Evolutionary conservation across 495 filamentous ascomycete genomes (phyloP), one percentile per base, ranked within the genome.

Genomic region (Lophiostoma macrostomum): DNA sequence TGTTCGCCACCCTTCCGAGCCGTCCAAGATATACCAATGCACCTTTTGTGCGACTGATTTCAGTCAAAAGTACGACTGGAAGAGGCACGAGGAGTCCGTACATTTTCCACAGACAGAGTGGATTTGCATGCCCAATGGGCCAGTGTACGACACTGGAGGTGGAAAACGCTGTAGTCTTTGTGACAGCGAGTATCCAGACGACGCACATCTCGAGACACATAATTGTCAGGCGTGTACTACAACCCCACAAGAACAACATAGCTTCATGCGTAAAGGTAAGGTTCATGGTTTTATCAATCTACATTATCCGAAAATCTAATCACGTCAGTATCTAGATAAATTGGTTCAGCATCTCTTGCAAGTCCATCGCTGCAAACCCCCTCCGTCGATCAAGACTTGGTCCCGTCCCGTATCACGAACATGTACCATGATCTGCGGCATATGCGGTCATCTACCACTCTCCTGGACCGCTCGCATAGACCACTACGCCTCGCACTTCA

Each of bases 101-200:
- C 60, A 64, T 37, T 50, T 64, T 18, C 56, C 55, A 4, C 60
- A 64, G 29, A 35, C 51, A 38, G 50, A 59, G 18, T 64, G 60
- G 60, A 43, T 64, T 10, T 54, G 50, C 19, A 51, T 50, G 31
- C 53, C 53, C 3, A 45, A 46, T 20, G 53, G 53, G 6, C 45
- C 44, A 1, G 37, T 30, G 7, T 53, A 38, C 46, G 28, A 22
- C 11, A 16, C 30, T 13, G 14, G 7, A 19, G 48, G 28, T n/a
- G 30, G 13, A 13, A 12, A 7, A 10, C 40, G 25, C 16, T 61
- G 58, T 34, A 52, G 28, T 4, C 52, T 61, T 18, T 56, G 52
- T 25, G 29, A 46, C 24, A 5, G 31, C 10, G 5, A 25, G 1
- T 31, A 40, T 23, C 51, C 51, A 3, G 12, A 19, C 13, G 36